Evolutionary conservation across 371 early-diverging fungal species (phyloP), one percentile per base, ranked within the genome.

Genomic region (Mortierella sp.): DNA sequence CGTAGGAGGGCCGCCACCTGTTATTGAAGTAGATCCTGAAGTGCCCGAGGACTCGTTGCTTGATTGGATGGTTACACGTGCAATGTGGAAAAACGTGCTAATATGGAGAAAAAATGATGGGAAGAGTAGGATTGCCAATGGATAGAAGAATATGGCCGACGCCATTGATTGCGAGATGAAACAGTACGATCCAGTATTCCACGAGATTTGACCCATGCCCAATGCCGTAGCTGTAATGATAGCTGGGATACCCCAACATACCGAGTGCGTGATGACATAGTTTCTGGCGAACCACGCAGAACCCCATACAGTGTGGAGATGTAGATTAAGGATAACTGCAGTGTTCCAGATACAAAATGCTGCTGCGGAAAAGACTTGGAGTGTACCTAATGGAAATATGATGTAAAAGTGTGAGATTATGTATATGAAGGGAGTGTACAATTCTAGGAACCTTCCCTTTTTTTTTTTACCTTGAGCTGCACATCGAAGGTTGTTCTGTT

Each of bases 231-330:
- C 70, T 66, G 88, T 89, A 49, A 89, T 80, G 4, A 85, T 71
- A 8, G 83, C 64, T 4, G 89, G 87, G 29, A 85, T 74, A n/a
- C 89, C 89, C 90, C 90, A 91, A 67, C 91, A 90, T 28, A 90
- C 43, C 6, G 85, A 35, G 34, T 88, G 71, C 17, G 88, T 67
- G 28, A 86, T 34, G 28, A 72, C 70, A 57, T 87, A 87, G 60
- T 84, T 84, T 43, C 87, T 75, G 45, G 85, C 84, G n/a, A 91
- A 83, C 73, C 88, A 84, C 49, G 84, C 85, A 6, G 86, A 86
- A 56, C 87, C 81, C 89, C 89, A 89, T 28, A 91, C 91, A 2
- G 89, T 88, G 64, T 89, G 89, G 23, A 88, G 43, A 65, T 91
- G 91, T 40, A 91, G 76, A 59, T 89, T 89, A 47, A 86, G 8